Evolutionary conservation across 148 eudicot species (phyloP), one percentile per base, ranked within the genome.

Genomic region (Cornus controversa): DNA sequence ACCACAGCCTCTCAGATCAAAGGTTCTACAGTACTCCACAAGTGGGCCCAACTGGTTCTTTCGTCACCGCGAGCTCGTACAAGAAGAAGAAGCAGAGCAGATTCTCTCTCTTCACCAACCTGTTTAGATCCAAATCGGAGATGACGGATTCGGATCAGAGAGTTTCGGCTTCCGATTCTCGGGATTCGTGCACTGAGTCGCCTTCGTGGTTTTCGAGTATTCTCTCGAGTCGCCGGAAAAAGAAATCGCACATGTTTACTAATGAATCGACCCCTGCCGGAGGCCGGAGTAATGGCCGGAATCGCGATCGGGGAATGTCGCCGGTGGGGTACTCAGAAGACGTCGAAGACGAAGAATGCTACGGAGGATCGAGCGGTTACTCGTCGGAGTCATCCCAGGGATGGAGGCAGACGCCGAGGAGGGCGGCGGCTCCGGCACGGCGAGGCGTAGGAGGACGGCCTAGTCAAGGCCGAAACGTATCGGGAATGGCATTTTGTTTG

Each of bases 111-210:
- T 73, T 94, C 24, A 25, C 81, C 0, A 86, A 76, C 2, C 75
- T 91, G 5, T 94, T 92, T 82, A 87, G 97, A 86, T 92, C 94
- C 67, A 90, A 84, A 79, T 80, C 94, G 60, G 76, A 36, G 8
- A 81, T 79, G 70, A 22, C 71, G 29, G 86, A 71, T 50, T 36
- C 73, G 28, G 24, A 60, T n/a, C n/a, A n/a, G n/a, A n/a, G n/a
- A n/a, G n/a, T n/a, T n/a, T n/a, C 71, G 29, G 86, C 69, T 50
- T 36, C 73, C 24, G 24, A 60, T 66, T 74, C 82, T 29, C 5
- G 67, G 10, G 78, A 75, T 70, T 73, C 86, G 25, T n/a, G 68
- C 57, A 23, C 78, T 23, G 29, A 70, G 42, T 78, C 88, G 4
- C 78, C 86, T 8, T 82, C 88, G 4, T 87, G 84, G 82, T 70